phyloP scores from a whole-genome alignment of 139 green algal genomes.

The Chlamydomonas eustigma region DNA sequence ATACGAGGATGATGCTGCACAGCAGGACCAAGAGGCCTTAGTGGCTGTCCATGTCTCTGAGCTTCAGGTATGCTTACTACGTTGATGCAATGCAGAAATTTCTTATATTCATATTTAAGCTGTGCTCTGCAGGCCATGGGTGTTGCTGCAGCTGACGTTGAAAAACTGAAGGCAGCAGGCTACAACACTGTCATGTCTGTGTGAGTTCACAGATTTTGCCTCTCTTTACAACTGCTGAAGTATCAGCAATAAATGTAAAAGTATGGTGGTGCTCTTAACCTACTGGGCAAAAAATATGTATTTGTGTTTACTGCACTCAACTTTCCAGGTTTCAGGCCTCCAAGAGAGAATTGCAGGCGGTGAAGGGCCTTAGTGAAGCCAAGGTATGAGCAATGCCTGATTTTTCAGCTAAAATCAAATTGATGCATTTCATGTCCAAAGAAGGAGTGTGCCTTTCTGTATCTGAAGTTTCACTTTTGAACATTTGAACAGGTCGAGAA shows the following conservation, averaged over 20 bases:
- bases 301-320: neutral
- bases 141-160: conserved; percentile 84
- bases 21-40: neutral
- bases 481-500: conserved; percentile 24
- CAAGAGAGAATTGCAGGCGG: conserved; percentile 75
- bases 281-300: no score
- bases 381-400: conserved; percentile 60
- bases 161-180: conserved; percentile 90
- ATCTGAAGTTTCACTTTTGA: neutral
- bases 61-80: neutral
- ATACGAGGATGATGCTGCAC: neutral
- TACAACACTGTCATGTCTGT: conserved; percentile 63
- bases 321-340: conserved; percentile 27
- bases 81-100: neutral
- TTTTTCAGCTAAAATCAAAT: conserved; percentile 71
- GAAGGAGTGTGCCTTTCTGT: conserved; percentile 52
- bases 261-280: no score
- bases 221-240: no score
- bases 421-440: no score
- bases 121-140: conserved; percentile 62
- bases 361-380: conserved; percentile 95
- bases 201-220: neutral
- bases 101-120: neutral
- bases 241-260: no score
- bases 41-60: neutral